These are phyloP conservation scores for Yamadazyma sp. DNA, from an alignment of 1,139 yeast species.

Conservation along the genomic window DNA sequence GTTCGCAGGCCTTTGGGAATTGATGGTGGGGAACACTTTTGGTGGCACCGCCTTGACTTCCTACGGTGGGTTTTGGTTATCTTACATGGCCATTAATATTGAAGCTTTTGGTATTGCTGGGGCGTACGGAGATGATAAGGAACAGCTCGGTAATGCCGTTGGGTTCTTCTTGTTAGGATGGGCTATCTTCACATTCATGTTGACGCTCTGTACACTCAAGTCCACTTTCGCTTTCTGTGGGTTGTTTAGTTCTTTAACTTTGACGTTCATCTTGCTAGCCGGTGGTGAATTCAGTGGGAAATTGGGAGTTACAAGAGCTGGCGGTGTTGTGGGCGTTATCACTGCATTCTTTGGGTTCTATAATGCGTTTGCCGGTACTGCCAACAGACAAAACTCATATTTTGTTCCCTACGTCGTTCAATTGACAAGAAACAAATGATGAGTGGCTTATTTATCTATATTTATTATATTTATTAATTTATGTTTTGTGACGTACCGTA, in stretches of 20 bases:
- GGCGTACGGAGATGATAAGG: slow-evolving; percentile 49
- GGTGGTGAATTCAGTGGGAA: slow-evolving; percentile 40
- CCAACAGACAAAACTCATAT: slow-evolving; percentile 30
- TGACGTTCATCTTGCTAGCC: slow-evolving; percentile 44
- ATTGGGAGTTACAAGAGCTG: slow-evolving; percentile 32
- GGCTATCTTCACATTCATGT: slow-evolving; percentile 44
- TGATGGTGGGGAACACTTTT: slow-evolving; percentile 39
- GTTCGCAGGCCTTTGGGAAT: slow-evolving; percentile 55
- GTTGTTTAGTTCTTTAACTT: slow-evolving; percentile 34
- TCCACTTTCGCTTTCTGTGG: slow-evolving; percentile 42
- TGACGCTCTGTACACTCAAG: slow-evolving; percentile 40
- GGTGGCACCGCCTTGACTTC: slow-evolving; percentile 43
- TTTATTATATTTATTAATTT: slow-evolving; percentile 6
- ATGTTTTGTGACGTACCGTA: not conserved
- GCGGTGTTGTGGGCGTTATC: slow-evolving; percentile 46
- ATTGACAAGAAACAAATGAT: slow-evolving; percentile 18
- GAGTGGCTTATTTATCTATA: not conserved
- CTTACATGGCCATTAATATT: slow-evolving; percentile 37
- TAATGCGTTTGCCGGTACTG: slow-evolving; percentile 36
- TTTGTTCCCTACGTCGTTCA: slow-evolving; percentile 24
- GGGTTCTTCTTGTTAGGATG: slow-evolving; percentile 47
- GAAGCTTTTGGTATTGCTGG: slow-evolving; percentile 52
- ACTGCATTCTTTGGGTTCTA: slow-evolving; percentile 45
- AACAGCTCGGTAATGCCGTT: slow-evolving; percentile 32
- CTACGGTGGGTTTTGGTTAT: slow-evolving; percentile 46